These are phyloP conservation scores for Rutstroemia sp. DNA, from an alignment of 2,329 filamentous ascomycete species.

Conservation along the genomic window DNA sequence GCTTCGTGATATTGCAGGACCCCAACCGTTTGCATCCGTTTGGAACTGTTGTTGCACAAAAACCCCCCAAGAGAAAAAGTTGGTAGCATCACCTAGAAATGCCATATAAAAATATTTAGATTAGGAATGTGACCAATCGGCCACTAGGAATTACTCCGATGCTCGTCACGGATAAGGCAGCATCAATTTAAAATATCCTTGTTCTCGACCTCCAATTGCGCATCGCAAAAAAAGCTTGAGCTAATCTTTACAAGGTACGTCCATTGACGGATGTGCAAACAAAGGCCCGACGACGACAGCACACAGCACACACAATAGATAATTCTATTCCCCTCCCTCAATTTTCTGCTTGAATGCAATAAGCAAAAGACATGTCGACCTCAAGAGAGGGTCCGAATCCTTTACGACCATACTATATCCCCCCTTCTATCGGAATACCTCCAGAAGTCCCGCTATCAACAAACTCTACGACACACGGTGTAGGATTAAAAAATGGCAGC, in stretches of 20 bases:
- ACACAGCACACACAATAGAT: neutral
- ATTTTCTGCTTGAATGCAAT: conserved; percentile 3
- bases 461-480: conserved; percentile 23
- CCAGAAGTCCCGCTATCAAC: conserved; percentile 34
- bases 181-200: neutral
- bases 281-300: neutral
- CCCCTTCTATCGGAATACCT: conserved; percentile 57
- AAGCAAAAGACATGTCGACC: conserved; percentile 34
- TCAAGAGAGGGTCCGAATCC: conserved; percentile 48
- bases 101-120: conserved; percentile 7
- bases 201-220: neutral
- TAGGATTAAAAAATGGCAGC: conserved; percentile 29
- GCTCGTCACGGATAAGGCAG: conserved; percentile 2
- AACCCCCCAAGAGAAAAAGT: neutral
- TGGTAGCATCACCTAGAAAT: neutral
- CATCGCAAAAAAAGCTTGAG: neutral
- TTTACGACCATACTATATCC: conserved; percentile 53
- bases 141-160: conserved; percentile 1
- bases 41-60: neutral
- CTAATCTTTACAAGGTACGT: neutral
- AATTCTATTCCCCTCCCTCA: neutral
- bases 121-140: conserved; percentile 2
- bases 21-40: neutral
- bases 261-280: conserved; percentile 3
- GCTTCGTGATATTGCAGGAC: neutral